Conservation (phyloP, 2,329 filamentous ascomycete genomes). For the Penicillium digitatum region DNA sequence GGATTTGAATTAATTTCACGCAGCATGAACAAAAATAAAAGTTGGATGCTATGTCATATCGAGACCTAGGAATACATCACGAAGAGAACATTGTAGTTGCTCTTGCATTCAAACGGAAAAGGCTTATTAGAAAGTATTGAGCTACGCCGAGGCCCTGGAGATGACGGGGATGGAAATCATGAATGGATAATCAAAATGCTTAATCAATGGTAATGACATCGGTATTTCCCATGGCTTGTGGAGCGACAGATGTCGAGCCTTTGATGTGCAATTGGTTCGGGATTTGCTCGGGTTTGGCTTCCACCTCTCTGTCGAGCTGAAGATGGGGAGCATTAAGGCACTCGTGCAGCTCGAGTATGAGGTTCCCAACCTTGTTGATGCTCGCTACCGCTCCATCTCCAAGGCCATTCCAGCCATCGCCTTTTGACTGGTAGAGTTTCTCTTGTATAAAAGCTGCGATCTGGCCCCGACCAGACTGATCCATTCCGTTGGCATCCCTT, state of each 20-base stretch:
- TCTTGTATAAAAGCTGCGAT: slow-evolving; percentile 27
- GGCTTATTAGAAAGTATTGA: not conserved
- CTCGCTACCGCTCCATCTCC: slow-evolving; percentile 38
- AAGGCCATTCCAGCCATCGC: slow-evolving; percentile 41
- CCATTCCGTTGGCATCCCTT: slow-evolving; percentile 25
- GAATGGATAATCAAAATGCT: not conserved
- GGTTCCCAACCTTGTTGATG: slow-evolving; percentile 30
- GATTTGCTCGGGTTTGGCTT: slow-evolving; percentile 6
- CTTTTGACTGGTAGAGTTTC: slow-evolving; percentile 35
- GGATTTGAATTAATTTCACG: not conserved
- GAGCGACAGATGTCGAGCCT: not conserved
- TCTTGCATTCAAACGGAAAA: slow-evolving; percentile 2
- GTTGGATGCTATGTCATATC: slow-evolving; percentile 11
- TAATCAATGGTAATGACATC: slow-evolving; percentile 41
- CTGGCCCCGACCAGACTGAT: slow-evolving; percentile 17
- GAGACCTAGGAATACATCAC: slow-evolving; percentile 22
- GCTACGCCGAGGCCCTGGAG: not conserved
- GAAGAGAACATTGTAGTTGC: slow-evolving; percentile 9
- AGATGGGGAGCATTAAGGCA: slow-evolving; percentile 24
- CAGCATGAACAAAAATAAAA: slow-evolving; percentile 5
- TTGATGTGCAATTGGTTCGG: not conserved
- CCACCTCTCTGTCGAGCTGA: slow-evolving; percentile 8
- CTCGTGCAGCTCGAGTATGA: slow-evolving; percentile 33
- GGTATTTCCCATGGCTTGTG: slow-evolving; percentile 14
- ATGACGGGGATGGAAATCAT: not conserved